These are phyloP conservation scores for Candida easanensis DNA, from an alignment of 805 yeast genomes.

Conservation along the genomic window DNA sequence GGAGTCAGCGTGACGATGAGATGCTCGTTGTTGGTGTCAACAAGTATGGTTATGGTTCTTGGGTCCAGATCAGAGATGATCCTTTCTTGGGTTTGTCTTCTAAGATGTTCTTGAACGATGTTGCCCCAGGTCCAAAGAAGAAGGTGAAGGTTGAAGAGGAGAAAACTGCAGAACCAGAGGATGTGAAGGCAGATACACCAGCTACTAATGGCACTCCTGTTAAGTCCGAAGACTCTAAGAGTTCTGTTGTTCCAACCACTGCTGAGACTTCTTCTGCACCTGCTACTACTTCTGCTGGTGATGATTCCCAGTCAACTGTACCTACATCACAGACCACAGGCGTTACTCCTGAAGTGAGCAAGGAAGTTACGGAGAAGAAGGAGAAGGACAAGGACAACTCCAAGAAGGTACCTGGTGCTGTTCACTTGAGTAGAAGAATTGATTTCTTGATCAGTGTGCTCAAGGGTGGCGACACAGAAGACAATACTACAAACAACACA, in stretches of 20 bases:
- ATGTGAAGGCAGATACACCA: slow-evolving; percentile 1
- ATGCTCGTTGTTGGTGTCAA: slow-evolving; percentile 82
- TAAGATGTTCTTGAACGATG: slow-evolving; percentile 69
- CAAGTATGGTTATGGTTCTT: slow-evolving; percentile 94
- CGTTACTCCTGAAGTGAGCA: slow-evolving; percentile 2
- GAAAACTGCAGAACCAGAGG: slow-evolving; percentile 7
- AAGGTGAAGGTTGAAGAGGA: slow-evolving; percentile 31
- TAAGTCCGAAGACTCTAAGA: slow-evolving; percentile 8
- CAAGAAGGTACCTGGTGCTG: slow-evolving; percentile 85
- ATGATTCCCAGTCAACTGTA: not conserved
- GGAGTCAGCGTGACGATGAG: slow-evolving; percentile 83
- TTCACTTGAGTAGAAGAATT: slow-evolving; percentile 87
- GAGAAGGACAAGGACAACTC: slow-evolving; percentile 26
- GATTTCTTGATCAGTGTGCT: slow-evolving; percentile 79
- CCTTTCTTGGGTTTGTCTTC: slow-evolving; percentile 85
- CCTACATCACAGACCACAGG: not conserved
- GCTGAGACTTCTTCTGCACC: not conserved
- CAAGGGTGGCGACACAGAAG: slow-evolving; percentile 48
- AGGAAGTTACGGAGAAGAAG: slow-evolving; percentile 9
- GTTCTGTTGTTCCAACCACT: not conserved
- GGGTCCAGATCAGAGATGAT: slow-evolving; percentile 94
- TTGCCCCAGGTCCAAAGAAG: slow-evolving; percentile 33
- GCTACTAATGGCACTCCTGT: not conserved
- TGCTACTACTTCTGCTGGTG: slow-evolving; percentile 3
- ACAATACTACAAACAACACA: slow-evolving; percentile 23